These are phyloP conservation scores for Pestalotiopsis sp. DNA, from an alignment of 2,329 filamentous ascomycete species.

Conservation along the genomic window DNA sequence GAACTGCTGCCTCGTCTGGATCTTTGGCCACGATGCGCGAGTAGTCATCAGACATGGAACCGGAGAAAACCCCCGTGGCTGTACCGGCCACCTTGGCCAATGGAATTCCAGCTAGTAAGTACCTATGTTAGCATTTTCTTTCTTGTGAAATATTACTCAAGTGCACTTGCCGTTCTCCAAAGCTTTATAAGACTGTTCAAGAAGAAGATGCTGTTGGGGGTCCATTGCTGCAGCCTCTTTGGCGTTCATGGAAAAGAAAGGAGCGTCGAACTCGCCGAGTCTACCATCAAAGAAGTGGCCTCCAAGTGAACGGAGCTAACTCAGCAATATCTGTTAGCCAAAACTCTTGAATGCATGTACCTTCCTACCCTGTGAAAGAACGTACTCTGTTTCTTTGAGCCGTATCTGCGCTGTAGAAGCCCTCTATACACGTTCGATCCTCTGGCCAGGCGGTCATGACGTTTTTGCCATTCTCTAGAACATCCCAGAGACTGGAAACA, in stretches of 20 bases:
- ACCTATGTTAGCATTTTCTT: neutral
- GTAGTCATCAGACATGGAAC: conserved; percentile 16
- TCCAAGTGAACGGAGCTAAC: neutral
- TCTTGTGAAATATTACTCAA: too few relatives aligned
- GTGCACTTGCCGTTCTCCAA: neutral
- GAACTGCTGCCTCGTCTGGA: conserved; percentile 17
- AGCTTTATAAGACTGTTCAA: neutral
- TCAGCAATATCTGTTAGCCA: neutral
- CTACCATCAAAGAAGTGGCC: neutral
- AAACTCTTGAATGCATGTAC: neutral
- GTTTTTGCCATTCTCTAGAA: conserved; percentile 29
- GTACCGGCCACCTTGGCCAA: conserved; percentile 15
- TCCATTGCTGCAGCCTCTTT: neutral
- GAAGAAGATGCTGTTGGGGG: neutral
- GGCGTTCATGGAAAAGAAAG: neutral
- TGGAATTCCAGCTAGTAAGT: conserved; percentile 2
- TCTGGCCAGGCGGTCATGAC: conserved; percentile 26
- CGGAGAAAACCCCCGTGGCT: conserved; percentile 13
- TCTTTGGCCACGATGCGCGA: conserved; percentile 11
- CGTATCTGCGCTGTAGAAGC: conserved; percentile 27
- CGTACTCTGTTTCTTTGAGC: neutral
- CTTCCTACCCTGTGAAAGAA: neutral
- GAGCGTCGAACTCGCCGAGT: neutral
- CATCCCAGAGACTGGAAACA: conserved; percentile 28
- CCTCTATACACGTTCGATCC: conserved; percentile 31